Conservation (phyloP, 306 rosid species). For the Fragaria iinumae region DNA sequence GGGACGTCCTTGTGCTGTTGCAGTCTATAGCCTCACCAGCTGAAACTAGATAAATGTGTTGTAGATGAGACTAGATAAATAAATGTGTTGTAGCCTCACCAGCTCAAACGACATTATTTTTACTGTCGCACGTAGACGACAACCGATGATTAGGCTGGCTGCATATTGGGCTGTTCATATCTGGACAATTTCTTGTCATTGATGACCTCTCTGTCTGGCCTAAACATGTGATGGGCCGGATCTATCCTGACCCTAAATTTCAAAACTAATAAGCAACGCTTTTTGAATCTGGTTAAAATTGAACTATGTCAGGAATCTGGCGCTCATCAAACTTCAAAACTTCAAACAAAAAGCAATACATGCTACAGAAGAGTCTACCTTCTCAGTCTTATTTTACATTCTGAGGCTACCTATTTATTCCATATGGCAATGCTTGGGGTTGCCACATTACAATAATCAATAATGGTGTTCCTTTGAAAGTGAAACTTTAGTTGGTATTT, state of each 20-base stretch:
- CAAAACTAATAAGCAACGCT: neutral
- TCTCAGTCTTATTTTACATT: neutral
- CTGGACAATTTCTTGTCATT: too few relatives aligned
- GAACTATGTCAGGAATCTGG: neutral
- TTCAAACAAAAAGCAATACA: neutral
- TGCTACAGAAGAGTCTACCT: neutral
- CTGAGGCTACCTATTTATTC: neutral
- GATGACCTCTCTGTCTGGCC: too few relatives aligned
- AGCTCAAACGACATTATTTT: neutral
- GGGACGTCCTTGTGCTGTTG: conserved; percentile 53
- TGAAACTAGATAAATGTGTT: too few relatives aligned
- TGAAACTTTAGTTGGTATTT: neutral
- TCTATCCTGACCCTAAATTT: too few relatives aligned
- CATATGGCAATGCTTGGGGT: neutral
- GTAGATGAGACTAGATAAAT: too few relatives aligned
- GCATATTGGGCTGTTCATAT: too few relatives aligned
- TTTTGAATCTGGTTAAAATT: neutral
- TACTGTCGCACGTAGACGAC: too few relatives aligned
- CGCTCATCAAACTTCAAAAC: neutral
- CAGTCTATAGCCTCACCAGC: conserved; percentile 5
- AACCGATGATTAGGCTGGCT: too few relatives aligned
- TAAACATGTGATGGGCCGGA: too few relatives aligned
- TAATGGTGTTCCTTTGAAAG: neutral
- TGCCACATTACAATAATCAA: neutral
- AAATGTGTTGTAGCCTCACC: neutral